phyloP scores from a whole-genome alignment of 2,329 filamentous ascomycete genomes.

The Trichoderma guizhouense region DNA sequence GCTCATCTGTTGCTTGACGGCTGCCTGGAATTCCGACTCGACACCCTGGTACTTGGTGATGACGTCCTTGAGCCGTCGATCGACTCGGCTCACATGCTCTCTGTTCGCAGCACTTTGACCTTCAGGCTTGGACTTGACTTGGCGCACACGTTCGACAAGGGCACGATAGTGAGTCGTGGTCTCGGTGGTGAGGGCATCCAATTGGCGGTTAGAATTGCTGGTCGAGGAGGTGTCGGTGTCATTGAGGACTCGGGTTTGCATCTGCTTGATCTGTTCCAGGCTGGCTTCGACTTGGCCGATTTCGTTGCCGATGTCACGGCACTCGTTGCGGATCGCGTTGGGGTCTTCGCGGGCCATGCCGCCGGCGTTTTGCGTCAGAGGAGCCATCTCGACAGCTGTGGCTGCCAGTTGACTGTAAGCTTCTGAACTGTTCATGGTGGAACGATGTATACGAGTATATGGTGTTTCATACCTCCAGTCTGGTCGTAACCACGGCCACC shows the following conservation, averaged over 20 bases:
- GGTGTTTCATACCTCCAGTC: slow-evolving; percentile 27
- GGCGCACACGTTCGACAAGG: slow-evolving; percentile 74
- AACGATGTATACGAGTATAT: neutral
- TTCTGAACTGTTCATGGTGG: neutral
- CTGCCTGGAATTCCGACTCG: slow-evolving; percentile 76
- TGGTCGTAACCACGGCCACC: slow-evolving; percentile 26
- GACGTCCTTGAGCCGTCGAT: slow-evolving; percentile 73
- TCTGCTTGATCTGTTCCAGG: slow-evolving; percentile 66
- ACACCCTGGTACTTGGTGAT: slow-evolving; percentile 79
- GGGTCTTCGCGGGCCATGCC: slow-evolving; percentile 54
- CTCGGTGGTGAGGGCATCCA: slow-evolving; percentile 71
- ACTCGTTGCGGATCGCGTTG: slow-evolving; percentile 80
- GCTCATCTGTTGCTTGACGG: slow-evolving; percentile 77
- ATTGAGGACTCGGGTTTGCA: slow-evolving; percentile 69
- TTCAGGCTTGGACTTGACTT: slow-evolving; percentile 78
- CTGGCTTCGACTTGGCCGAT: slow-evolving; percentile 72
- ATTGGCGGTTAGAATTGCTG: slow-evolving; percentile 62
- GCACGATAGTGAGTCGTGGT: slow-evolving; percentile 81
- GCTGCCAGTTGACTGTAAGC: slow-evolving; percentile 26
- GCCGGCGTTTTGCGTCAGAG: slow-evolving; percentile 53
- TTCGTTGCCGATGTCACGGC: slow-evolving; percentile 72
- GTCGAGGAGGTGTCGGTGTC: slow-evolving; percentile 69
- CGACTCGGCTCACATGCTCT: slow-evolving; percentile 76
- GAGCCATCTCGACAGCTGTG: slow-evolving; percentile 67
- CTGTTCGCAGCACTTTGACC: slow-evolving; percentile 69